A percentile compares a stretch with the other conserved stretches of the same genome.
These are phyloP conservation scores for Articulospora tetracladia DNA, from an alignment of 495 filamentous ascomycete genomes.

Conservation along the genomic window DNA sequence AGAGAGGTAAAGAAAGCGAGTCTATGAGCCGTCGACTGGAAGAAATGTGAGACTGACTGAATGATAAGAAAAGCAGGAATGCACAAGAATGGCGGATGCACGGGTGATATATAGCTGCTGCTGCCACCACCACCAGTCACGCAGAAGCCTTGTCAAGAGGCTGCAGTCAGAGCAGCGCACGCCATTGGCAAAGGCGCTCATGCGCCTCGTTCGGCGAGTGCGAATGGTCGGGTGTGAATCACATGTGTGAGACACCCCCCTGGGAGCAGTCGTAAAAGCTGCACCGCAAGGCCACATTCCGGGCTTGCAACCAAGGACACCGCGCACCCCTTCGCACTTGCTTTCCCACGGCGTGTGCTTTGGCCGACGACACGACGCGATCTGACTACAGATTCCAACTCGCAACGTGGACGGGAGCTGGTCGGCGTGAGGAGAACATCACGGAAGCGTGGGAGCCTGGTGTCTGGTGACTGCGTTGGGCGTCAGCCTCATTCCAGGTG, in stretches of 20 bases:
- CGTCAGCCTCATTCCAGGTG: conserved; percentile 20
- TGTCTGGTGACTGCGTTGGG: neutral
- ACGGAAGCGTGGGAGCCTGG: neutral
- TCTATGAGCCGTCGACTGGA: conserved; percentile 3
- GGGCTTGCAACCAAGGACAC: neutral
- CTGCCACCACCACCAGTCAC: conserved; percentile 10
- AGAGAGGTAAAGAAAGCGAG: neutral
- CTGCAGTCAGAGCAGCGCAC: conserved; percentile 6
- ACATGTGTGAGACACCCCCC: conserved; percentile 13
- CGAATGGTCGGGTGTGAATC: conserved; percentile 16
- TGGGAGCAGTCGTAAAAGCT: too few relatives aligned
- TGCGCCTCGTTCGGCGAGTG: conserved; percentile 8
- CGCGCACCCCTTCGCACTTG: neutral
- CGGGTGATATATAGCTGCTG: conserved; percentile 11
- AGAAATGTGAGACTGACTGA: neutral
- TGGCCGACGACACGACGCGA: too few relatives aligned
- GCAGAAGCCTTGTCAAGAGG: conserved; percentile 20
- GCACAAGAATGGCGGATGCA: neutral
- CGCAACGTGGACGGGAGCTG: neutral
- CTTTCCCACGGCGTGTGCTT: too few relatives aligned
- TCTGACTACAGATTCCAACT: neutral
- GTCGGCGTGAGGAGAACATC: neutral
- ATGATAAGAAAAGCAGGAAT: neutral
- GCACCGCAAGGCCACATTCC: conserved; percentile 1
- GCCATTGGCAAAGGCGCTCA: neutral